phyloP scores from a whole-genome alignment of 2,329 filamentous ascomycete species.

The Aureobasidium sp. region DNA sequence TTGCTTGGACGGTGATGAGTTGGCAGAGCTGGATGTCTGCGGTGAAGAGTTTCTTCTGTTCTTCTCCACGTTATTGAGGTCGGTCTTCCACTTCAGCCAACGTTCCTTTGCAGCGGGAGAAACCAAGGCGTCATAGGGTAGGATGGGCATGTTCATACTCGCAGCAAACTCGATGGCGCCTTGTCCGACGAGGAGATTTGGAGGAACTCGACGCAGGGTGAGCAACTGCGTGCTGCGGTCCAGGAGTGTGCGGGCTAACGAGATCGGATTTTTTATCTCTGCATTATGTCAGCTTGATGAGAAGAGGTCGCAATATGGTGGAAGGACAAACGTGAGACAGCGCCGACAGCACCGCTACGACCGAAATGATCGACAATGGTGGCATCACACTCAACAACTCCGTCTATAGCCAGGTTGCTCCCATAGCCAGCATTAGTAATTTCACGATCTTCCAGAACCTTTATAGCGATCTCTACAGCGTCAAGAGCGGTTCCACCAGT shows the following conservation, averaged over 20 bases:
- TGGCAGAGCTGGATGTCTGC: constrained; percentile 20
- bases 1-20: constrained; percentile 18
- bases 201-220: constrained; percentile 81
- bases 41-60: constrained; percentile 25
- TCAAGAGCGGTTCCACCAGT: constrained; percentile 74
- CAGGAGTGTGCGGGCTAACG: constrained; percentile 72
- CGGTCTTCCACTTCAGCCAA: constrained; percentile 66
- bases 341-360: constrained; percentile 86
- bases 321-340: constrained; percentile 67
- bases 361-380: constrained; percentile 86
- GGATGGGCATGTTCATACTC: constrained; percentile 63
- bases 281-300: constrained; percentile 15
- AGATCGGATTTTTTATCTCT: constrained; percentile 93
- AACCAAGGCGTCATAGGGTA: constrained; percentile 70
- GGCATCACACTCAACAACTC: constrained; percentile 88
- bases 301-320: background rate
- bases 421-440: constrained; percentile 96
- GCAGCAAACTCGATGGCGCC: constrained; percentile 86
- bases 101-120: constrained; percentile 71
- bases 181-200: constrained; percentile 79
- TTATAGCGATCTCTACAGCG: constrained; percentile 82
- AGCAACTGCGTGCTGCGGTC: constrained; percentile 67
- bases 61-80: constrained; percentile 56
- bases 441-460: constrained; percentile 81
- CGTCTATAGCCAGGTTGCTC: constrained; percentile 87